Percentiles rank a stretch among this genome's conserved stretches.
These are phyloP conservation scores for Xylaria sp. DNA, from an alignment of 495 filamentous ascomycete genomes.

Conservation along the genomic window DNA sequence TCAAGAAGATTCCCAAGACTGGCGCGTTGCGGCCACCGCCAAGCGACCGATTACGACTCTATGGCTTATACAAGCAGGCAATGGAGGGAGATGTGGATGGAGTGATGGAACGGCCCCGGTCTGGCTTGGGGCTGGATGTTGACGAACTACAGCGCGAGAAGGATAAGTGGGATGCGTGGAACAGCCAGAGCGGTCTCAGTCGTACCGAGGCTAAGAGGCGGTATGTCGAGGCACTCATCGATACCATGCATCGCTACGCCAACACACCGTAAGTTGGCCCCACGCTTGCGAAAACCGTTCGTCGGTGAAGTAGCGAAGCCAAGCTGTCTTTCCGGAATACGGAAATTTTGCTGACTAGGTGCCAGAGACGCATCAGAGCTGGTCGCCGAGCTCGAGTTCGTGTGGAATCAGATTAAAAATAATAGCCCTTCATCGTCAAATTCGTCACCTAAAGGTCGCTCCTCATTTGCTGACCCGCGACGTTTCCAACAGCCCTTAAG, in stretches of 20 bases:
- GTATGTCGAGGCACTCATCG: constrained; percentile 91
- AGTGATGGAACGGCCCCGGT: constrained; percentile 83
- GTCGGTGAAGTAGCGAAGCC: constrained; percentile 21
- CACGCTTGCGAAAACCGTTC: neutral
- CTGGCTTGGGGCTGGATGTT: constrained; percentile 41
- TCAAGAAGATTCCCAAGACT: constrained; percentile 94
- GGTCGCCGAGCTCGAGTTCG: constrained; percentile 94
- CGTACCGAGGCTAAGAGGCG: constrained; percentile 93
- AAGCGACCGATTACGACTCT: constrained; percentile 83
- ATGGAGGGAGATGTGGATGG: constrained; percentile 97
- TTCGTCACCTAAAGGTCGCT: constrained; percentile 53
- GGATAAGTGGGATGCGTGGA: constrained; percentile 91
- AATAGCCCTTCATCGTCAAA: constrained; percentile 70
- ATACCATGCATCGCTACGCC: constrained; percentile 95
- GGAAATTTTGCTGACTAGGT: constrained; percentile 4
- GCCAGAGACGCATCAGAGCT: constrained; percentile 79
- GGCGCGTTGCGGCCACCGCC: constrained; percentile 88
- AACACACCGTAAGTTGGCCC: constrained; percentile 66
- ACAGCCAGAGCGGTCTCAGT: constrained; percentile 76
- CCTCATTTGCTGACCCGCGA: constrained; percentile 44
- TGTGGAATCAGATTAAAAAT: constrained; percentile 96
- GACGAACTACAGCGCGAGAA: constrained; percentile 62
- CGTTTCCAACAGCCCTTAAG: constrained; percentile 53
- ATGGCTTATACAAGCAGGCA: constrained; percentile 98
- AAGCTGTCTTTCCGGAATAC: neutral